These are phyloP conservation scores for Hypoxylon subgilvum DNA, from an alignment of 495 filamentous ascomycete genomes.

Conservation along the genomic window DNA sequence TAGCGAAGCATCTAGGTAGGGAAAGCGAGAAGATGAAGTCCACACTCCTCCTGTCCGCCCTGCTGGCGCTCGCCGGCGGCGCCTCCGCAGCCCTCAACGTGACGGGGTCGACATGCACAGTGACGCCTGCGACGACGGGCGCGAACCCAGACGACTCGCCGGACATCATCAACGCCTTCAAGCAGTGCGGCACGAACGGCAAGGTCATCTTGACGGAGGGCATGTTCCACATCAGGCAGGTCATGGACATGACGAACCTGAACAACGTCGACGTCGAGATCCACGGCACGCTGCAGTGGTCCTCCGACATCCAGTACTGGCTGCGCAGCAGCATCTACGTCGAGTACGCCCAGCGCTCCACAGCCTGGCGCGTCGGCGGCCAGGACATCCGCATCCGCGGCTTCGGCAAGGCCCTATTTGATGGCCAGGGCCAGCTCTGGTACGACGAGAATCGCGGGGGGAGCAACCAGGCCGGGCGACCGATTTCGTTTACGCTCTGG, in stretches of 20 bases:
- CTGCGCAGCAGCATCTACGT: slow-evolving; percentile 43
- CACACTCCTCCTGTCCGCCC: slow-evolving; percentile 5
- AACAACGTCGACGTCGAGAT: slow-evolving; percentile 50
- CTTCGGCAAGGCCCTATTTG: slow-evolving; percentile 49
- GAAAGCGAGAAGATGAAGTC: slow-evolving; percentile 25
- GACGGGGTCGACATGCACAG: slow-evolving; percentile 47
- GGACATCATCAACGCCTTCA: slow-evolving; percentile 53
- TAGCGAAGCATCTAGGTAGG: neutral
- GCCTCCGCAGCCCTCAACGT: slow-evolving; percentile 41
- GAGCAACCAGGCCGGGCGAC: slow-evolving; percentile 47
- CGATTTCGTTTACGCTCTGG: slow-evolving; percentile 51
- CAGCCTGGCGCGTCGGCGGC: slow-evolving; percentile 51
- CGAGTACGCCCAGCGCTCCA: slow-evolving; percentile 47
- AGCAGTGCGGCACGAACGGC: slow-evolving; percentile 45
- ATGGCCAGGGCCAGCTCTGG: slow-evolving; percentile 53
- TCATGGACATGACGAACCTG: slow-evolving; percentile 51
- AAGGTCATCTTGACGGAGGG: slow-evolving; percentile 48
- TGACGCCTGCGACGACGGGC: slow-evolving; percentile 39
- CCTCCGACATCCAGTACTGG: slow-evolving; percentile 50
- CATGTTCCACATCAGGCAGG: slow-evolving; percentile 50
- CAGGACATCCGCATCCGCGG: slow-evolving; percentile 46
- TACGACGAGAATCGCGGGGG: slow-evolving; percentile 47
- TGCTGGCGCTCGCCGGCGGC: slow-evolving; percentile 21
- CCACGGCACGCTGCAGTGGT: slow-evolving; percentile 49
- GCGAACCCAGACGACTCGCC: slow-evolving; percentile 47